Percentiles rank a stretch among this genome's conserved stretches.
phyloP scores from a whole-genome alignment of 164 flowering plant species.

The Chimonanthus praecox region DNA sequence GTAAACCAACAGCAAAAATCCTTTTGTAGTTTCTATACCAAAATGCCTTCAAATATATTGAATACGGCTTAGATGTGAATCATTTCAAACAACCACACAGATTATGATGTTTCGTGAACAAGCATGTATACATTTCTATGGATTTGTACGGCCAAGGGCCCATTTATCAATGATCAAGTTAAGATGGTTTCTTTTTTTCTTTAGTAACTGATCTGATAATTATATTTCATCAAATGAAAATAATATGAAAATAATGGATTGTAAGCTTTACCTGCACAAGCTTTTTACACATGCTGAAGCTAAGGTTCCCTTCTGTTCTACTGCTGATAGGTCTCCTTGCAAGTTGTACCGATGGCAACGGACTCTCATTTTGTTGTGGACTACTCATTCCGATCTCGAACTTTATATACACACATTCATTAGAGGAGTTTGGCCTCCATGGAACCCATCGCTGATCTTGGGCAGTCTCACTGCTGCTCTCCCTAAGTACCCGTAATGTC shows the following conservation, averaged over 20 bases:
- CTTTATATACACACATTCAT: constrained; percentile 47
- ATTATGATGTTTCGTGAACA: no score
- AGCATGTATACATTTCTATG: no score
- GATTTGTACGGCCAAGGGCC: no score
- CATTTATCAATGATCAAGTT: no score
- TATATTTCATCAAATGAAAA: no score
- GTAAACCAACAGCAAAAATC: no score
- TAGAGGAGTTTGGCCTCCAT: constrained; percentile 57
- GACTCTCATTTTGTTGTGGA: constrained; percentile 21
- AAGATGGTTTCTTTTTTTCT: no score
- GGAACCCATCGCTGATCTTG: constrained; percentile 57
- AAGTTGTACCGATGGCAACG: constrained; percentile 18
- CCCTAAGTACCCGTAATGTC: constrained; percentile 33
- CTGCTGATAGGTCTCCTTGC: constrained; percentile 28
- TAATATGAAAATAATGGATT: background rate
- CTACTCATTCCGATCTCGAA: constrained; percentile 50
- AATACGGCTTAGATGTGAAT: no score
- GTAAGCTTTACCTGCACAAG: constrained; percentile 65
- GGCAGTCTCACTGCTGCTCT: constrained; percentile 40
- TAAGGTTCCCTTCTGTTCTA: constrained; percentile 46
- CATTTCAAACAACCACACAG: no score
- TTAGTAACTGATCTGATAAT: no score
- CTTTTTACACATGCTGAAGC: constrained; percentile 74
- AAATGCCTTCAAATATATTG: no score
- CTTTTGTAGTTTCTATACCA: no score